These are phyloP conservation scores for Aspergillus neoniger DNA, from an alignment of 2,329 filamentous ascomycete genomes.

Conservation along the genomic window DNA sequence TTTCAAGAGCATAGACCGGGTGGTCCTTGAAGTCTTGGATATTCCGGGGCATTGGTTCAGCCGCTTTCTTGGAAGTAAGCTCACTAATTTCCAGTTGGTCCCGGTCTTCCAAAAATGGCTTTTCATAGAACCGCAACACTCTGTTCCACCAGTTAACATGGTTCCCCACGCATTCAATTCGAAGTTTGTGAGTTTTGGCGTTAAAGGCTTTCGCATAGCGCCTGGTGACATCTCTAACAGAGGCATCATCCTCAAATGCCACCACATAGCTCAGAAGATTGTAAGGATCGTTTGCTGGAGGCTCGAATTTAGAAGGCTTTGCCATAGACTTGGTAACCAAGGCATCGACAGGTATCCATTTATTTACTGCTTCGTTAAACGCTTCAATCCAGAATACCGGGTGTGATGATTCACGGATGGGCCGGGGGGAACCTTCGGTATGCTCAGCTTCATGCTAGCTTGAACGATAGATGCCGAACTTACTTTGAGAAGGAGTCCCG, in stretches of 20 bases:
- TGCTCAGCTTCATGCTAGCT: conserved; percentile 6
- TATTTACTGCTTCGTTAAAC: conserved; percentile 81
- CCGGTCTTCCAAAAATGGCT: conserved; percentile 58
- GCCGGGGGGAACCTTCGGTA: conserved; percentile 40
- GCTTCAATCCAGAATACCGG: conserved; percentile 95
- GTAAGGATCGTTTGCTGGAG: conserved; percentile 72
- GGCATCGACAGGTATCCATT: conserved; percentile 87
- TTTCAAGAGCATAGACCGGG: conserved; percentile 77
- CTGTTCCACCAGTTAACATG: conserved; percentile 60
- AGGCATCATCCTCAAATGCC: conserved; percentile 78
- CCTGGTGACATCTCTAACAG: conserved; percentile 79
- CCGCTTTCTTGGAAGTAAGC: conserved; percentile 67
- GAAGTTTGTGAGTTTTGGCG: conserved; percentile 78
- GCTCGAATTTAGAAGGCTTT: conserved; percentile 76
- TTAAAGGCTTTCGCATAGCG: conserved; percentile 87
- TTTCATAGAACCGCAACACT: conserved; percentile 46
- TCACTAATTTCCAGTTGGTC: conserved; percentile 84
- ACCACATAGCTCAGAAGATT: conserved; percentile 83
- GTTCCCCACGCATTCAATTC: conserved; percentile 69
- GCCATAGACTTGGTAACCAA: conserved; percentile 78
- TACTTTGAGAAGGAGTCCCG: conserved; percentile 24
- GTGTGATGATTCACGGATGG: conserved; percentile 69
- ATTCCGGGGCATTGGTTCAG: conserved; percentile 83
- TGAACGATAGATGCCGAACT: not conserved
- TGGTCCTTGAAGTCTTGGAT: conserved; percentile 87